Conservation (phyloP, 2,329 filamentous ascomycete genomes). For the Salinomyces thailandicus region DNA sequence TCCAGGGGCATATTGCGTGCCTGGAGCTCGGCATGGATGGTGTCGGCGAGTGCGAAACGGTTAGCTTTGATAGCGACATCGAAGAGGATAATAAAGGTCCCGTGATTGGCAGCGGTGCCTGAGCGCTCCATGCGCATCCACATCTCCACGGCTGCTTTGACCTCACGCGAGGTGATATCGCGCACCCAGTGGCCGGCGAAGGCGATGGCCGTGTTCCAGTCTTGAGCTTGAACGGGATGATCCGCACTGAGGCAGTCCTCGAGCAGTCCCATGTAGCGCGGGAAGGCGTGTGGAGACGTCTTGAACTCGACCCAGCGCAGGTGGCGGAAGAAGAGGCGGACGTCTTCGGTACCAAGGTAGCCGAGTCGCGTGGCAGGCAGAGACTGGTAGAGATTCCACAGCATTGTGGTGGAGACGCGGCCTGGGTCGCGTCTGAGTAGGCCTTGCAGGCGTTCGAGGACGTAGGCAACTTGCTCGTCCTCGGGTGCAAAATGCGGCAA, state of each 20-base stretch:
- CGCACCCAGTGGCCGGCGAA: constrained; percentile 65
- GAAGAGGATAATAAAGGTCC: constrained; percentile 92
- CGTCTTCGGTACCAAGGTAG: constrained; percentile 40
- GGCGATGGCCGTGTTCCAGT: constrained; percentile 80
- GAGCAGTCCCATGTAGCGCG: constrained; percentile 72
- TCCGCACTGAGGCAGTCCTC: constrained; percentile 70
- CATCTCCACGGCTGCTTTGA: constrained; percentile 60
- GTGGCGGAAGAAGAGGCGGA: constrained; percentile 56
- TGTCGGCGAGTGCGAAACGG: constrained; percentile 73
- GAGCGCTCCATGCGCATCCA: constrained; percentile 86
- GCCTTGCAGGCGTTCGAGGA: constrained; percentile 10
- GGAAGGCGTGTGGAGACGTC: constrained; percentile 54
- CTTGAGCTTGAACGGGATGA: constrained; percentile 53
- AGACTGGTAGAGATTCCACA: constrained; percentile 44
- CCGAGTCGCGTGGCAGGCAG: constrained; percentile 45
- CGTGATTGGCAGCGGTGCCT: constrained; percentile 56
- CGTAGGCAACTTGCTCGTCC: constrained; percentile 12
- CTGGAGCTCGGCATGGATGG: constrained; percentile 73
- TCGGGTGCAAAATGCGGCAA: constrained; percentile 10
- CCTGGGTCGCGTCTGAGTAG: constrained; percentile 10
- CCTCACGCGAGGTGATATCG: constrained; percentile 46
- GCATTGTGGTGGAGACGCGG: constrained; percentile 14
- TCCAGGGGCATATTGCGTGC: constrained; percentile 57
- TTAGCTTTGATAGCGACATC: constrained; percentile 77
- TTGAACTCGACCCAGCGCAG: constrained; percentile 50